Evolutionary conservation across 208 protist genomes (phyloP).

Genomic region (Wallacemonas sp.): DNA sequence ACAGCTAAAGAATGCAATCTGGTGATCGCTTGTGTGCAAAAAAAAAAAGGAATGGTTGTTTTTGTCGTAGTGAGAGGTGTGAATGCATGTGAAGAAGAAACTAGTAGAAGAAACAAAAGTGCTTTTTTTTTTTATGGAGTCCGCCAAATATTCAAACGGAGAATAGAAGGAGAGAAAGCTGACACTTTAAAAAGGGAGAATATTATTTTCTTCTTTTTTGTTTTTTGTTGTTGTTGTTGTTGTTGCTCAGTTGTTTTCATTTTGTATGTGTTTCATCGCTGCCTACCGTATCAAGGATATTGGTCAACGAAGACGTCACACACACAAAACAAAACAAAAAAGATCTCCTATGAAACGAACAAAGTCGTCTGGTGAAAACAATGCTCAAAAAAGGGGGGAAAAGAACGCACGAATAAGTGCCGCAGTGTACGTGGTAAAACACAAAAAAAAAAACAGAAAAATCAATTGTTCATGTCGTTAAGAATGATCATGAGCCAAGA

Average conservation of each 20-base stretch:
- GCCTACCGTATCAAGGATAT: background rate
- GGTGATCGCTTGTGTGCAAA: background rate
- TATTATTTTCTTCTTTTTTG: background rate
- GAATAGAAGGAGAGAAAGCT: slow-evolving; percentile 10
- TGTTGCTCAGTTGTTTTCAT: background rate
- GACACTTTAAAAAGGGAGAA: slow-evolving; percentile 21
- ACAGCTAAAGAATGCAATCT: slow-evolving; percentile 9
- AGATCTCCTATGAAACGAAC: too few relatives aligned
- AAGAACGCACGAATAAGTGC: too few relatives aligned
- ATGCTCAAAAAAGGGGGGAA: too few relatives aligned
- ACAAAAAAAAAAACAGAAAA: too few relatives aligned
- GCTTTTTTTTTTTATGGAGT: slow-evolving; percentile 12
- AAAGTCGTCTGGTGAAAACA: too few relatives aligned
- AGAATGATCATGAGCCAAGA: too few relatives aligned
- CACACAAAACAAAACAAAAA: slow-evolving; percentile 1
- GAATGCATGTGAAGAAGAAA: background rate
- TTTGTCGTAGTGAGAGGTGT: background rate
- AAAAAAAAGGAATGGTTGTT: background rate
- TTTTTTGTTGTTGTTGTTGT: background rate
- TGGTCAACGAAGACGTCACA: slow-evolving; percentile 7
- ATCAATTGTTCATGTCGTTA: too few relatives aligned
- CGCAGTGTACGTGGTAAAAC: too few relatives aligned
- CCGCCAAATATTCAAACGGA: background rate
- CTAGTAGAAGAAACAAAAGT: background rate
- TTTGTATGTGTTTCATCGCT: background rate